Conservation (phyloP, 768 basidiomycete genomes). For the Termitomyces sp. region DNA sequence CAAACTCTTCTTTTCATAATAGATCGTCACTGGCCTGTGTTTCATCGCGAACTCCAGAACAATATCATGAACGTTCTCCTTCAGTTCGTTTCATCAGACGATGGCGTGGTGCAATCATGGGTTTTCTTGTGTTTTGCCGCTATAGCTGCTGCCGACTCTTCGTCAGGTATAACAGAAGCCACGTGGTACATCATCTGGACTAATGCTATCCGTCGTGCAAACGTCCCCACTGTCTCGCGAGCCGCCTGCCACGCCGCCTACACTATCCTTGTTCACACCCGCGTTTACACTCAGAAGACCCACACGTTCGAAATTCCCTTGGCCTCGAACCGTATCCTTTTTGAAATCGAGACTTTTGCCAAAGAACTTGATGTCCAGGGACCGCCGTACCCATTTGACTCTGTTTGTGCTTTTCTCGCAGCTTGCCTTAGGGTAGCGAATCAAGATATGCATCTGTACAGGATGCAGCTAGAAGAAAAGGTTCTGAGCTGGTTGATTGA, state of each 20-base stretch:
- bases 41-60: slow-evolving; percentile 55
- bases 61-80: slow-evolving; percentile 51
- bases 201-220: slow-evolving; percentile 70
- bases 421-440: slow-evolving; percentile 65
- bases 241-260: slow-evolving; percentile 72
- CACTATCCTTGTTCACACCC: slow-evolving; percentile 36
- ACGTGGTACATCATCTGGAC: slow-evolving; percentile 85
- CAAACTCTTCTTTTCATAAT: slow-evolving; percentile 85
- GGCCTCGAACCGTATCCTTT: slow-evolving; percentile 50
- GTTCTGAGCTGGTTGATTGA: slow-evolving; percentile 77
- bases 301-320: slow-evolving; percentile 28
- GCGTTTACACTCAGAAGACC: slow-evolving; percentile 21
- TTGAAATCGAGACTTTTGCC: slow-evolving; percentile 73
- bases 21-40: slow-evolving; percentile 63
- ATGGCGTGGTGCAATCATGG: slow-evolving; percentile 74
- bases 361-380: slow-evolving; percentile 90
- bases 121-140: slow-evolving; percentile 75
- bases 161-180: background rate
- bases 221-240: slow-evolving; percentile 64
- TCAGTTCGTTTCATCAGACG: slow-evolving; percentile 59
- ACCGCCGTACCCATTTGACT: slow-evolving; percentile 80
- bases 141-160: slow-evolving; percentile 43
- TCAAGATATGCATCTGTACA: slow-evolving; percentile 78
- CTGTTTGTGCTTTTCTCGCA: slow-evolving; percentile 80
- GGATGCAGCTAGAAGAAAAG: slow-evolving; percentile 84